Evolutionary conservation across 257 asterid genomes (phyloP).

Genomic region (Nyctanthes arbortristis): DNA sequence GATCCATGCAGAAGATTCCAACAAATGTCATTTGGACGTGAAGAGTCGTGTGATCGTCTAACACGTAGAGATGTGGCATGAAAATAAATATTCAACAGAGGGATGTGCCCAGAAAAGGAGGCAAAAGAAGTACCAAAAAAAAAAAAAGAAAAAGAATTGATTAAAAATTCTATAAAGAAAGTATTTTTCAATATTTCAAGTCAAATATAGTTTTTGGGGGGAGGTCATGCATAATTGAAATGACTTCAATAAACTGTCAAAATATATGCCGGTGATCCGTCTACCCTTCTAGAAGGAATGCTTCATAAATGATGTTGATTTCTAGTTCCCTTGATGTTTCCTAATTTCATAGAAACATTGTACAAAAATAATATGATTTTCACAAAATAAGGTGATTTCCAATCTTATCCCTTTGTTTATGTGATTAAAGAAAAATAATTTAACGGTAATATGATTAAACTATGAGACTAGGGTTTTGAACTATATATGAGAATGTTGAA

Average conservation of each 20-base stretch:
- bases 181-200: not conserved
- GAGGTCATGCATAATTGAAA: not conserved
- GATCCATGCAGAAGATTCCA: not conserved
- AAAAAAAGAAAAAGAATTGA: not conserved
- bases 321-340: not conserved
- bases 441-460: too few species aligned
- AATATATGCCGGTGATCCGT: not conserved
- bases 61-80: not conserved
- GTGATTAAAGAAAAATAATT: too few species aligned
- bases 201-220: not conserved
- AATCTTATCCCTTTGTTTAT: too few species aligned
- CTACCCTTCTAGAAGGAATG: conserved; percentile 1
- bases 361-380: too few species aligned
- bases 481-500: too few species aligned
- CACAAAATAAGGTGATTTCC: not conserved
- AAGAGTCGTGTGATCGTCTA: not conserved
- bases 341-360: not conserved
- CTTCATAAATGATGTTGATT: not conserved
- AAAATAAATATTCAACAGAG: not conserved
- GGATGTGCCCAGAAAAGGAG: not conserved
- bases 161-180: not conserved
- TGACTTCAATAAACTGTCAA: not conserved
- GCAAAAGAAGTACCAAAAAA: too few species aligned
- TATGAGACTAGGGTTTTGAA: too few species aligned
- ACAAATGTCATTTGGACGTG: not conserved